phyloP scores from a whole-genome alignment of 2,329 filamentous ascomycete species.

The Penicillium occitanis region DNA sequence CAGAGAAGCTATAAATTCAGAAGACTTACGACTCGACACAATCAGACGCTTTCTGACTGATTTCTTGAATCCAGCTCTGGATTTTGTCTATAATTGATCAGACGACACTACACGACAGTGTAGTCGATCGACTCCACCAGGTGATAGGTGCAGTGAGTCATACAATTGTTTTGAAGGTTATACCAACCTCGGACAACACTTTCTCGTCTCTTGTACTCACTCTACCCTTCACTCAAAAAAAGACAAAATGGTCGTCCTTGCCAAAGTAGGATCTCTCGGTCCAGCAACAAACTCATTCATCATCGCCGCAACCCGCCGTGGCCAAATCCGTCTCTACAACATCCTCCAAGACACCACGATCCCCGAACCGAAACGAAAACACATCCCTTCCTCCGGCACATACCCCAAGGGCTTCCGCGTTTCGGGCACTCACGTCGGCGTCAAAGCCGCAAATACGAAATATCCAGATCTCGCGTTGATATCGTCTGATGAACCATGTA shows the following conservation, averaged over 20 bases:
- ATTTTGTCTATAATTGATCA: neutral
- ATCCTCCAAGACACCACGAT: slow-evolving; percentile 54
- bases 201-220: neutral
- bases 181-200: neutral
- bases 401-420: slow-evolving; percentile 90
- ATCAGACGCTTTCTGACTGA: neutral
- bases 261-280: slow-evolving; percentile 28
- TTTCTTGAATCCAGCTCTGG: too few species aligned
- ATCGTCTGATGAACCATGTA: slow-evolving; percentile 79
- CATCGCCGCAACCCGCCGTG: slow-evolving; percentile 35
- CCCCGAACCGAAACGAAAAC: slow-evolving; percentile 82
- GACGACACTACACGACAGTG: neutral
- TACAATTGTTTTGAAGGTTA: neutral
- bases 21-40: neutral
- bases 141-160: slow-evolving; percentile 13
- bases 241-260: slow-evolving; percentile 22
- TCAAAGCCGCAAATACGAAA: slow-evolving; percentile 88
- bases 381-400: slow-evolving; percentile 77
- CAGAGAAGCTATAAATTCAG: neutral
- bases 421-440: slow-evolving; percentile 84
- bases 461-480: slow-evolving; percentile 90
- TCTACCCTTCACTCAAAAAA: neutral
- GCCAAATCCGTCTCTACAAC: slow-evolving; percentile 46
- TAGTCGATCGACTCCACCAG: neutral
- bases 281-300: slow-evolving; percentile 35